Evolutionary conservation across 352 stramenopile species (phyloP).

Genomic region (Thalassiosira oceanica): DNA sequence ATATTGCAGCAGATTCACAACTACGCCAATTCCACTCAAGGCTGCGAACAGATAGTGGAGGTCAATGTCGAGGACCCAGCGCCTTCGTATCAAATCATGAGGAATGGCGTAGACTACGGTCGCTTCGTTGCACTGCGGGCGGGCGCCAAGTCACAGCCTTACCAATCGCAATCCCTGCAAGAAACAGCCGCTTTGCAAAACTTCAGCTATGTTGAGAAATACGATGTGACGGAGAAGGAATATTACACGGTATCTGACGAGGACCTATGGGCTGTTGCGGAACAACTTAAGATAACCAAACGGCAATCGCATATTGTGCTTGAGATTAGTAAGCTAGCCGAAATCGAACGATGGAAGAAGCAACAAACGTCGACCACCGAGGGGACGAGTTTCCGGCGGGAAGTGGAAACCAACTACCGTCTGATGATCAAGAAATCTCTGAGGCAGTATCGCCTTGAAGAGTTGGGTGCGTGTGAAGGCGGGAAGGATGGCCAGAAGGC

Average conservation of each 20-base stretch:
- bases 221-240: slow-evolving; percentile 25
- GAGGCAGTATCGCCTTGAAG: slow-evolving; percentile 42
- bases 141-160: background rate
- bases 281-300: slow-evolving; percentile 53
- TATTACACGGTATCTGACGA: slow-evolving; percentile 55
- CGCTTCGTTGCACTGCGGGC: slow-evolving; percentile 13
- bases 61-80: slow-evolving; percentile 79
- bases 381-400: slow-evolving; percentile 4
- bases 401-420: slow-evolving; percentile 64
- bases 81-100: slow-evolving; percentile 60
- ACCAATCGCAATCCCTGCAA: too few species aligned
- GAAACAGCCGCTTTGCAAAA: too few species aligned
- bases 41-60: slow-evolving; percentile 52
- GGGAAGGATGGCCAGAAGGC: slow-evolving; percentile 65
- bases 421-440: slow-evolving; percentile 76
- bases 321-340: slow-evolving; percentile 59
- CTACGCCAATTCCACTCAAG: slow-evolving; percentile 21
- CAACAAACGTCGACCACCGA: slow-evolving; percentile 9
- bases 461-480: slow-evolving; percentile 39
- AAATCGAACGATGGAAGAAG: slow-evolving; percentile 35
- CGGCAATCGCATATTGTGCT: slow-evolving; percentile 65
- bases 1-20: slow-evolving; percentile 64
- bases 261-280: slow-evolving; percentile 20
- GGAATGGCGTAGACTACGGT: slow-evolving; percentile 62
- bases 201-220: background rate